Evolutionary conservation across 768 basidiomycete genomes (phyloP).

Genomic region (Termitomyces sp.): DNA sequence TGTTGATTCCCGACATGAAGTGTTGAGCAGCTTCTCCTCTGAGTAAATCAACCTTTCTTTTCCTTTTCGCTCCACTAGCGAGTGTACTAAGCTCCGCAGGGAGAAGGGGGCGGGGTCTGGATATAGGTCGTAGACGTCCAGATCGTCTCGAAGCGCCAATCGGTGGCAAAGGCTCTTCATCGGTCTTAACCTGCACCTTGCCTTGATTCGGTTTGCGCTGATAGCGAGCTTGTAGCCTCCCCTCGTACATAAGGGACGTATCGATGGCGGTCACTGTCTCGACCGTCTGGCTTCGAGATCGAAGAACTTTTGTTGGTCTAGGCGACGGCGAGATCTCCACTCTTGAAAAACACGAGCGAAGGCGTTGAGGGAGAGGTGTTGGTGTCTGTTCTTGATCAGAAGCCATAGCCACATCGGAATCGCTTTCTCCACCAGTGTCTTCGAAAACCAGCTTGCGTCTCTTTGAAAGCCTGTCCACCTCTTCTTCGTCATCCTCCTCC

Average conservation of each 20-base stretch:
- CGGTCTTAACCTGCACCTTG: not conserved
- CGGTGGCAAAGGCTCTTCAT: not conserved
- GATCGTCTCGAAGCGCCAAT: constrained; percentile 10
- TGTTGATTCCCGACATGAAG: constrained; percentile 4
- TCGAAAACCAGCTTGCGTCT: constrained; percentile 17
- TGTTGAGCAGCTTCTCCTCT: constrained; percentile 2
- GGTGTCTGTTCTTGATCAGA: constrained; percentile 12
- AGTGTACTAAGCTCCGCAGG: not conserved
- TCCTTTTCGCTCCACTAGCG: constrained; percentile 10
- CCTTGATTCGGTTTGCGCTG: constrained; percentile 1
- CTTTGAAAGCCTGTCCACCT: constrained; percentile 17
- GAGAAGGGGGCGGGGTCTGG: not conserved
- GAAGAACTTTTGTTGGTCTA: constrained; percentile 10
- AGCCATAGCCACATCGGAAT: constrained; percentile 9
- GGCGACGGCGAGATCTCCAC: constrained; percentile 3
- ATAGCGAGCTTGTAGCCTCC: constrained; percentile 1
- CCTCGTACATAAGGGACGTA: constrained; percentile 8
- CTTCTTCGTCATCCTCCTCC: constrained; percentile 11
- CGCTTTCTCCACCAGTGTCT: constrained; percentile 11
- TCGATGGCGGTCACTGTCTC: constrained; percentile 5
- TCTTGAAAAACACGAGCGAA: not conserved
- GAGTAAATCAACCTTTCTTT: not conserved
- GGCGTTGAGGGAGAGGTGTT: constrained; percentile 11
- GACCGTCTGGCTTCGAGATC: constrained; percentile 13
- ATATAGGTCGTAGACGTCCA: constrained; percentile 10